Conservation (phyloP, 495 filamentous ascomycete genomes). For the Saxophila tyrrhenica region DNA sequence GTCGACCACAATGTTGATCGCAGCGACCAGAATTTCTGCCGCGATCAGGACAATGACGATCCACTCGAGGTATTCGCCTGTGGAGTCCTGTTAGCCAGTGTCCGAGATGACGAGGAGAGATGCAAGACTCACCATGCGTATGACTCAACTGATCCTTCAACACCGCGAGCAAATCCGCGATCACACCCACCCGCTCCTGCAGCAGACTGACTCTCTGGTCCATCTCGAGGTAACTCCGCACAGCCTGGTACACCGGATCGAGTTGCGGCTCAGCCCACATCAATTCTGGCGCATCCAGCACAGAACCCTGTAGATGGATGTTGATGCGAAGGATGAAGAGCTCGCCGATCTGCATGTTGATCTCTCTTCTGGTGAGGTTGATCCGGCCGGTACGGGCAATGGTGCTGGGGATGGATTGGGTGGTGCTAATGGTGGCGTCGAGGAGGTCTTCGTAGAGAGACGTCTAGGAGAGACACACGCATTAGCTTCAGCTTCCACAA, state of each 20-base stretch:
- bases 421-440: slow-evolving; percentile 81
- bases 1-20: slow-evolving; percentile 92
- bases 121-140: slow-evolving; percentile 55
- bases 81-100: background rate
- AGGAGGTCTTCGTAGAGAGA: slow-evolving; percentile 93
- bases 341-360: slow-evolving; percentile 98
- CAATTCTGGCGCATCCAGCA: slow-evolving; percentile 92
- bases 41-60: slow-evolving; percentile 92
- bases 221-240: slow-evolving; percentile 93
- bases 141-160: slow-evolving; percentile 93
- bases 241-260: slow-evolving; percentile 89
- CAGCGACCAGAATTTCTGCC: slow-evolving; percentile 88
- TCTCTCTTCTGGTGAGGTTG: slow-evolving; percentile 66
- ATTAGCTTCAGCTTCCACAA: too few species aligned
- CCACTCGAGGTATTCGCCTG: slow-evolving; percentile 77
- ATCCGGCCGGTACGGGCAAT: slow-evolving; percentile 88
- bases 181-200: slow-evolving; percentile 83
- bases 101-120: background rate
- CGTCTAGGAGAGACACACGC: slow-evolving; percentile 47
- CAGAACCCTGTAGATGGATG: slow-evolving; percentile 92
- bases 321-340: slow-evolving; percentile 95
- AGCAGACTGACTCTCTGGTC: slow-evolving; percentile 86
- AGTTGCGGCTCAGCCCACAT: slow-evolving; percentile 98
- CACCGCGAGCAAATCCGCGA: slow-evolving; percentile 86
- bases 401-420: slow-evolving; percentile 78